phyloP scores from a whole-genome alignment of 1,139 yeast species.

The Diutina siamensis region DNA sequence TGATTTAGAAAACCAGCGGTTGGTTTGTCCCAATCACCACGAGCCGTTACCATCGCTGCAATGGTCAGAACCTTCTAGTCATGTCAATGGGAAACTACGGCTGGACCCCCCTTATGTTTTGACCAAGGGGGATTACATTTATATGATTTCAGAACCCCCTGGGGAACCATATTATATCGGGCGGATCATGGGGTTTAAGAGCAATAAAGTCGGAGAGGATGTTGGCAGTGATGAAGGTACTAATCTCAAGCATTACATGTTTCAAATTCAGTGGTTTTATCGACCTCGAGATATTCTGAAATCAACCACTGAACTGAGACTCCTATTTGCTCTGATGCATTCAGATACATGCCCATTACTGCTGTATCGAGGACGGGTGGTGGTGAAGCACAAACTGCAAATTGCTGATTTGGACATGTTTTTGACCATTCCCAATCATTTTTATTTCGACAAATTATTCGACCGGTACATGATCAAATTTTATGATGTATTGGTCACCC shows the following conservation, averaged over 20 bases:
- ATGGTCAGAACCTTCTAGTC: not conserved
- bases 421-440: slow-evolving; percentile 50
- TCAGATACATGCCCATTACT: slow-evolving; percentile 71
- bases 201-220: too few species aligned
- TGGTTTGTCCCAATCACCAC: slow-evolving; percentile 24
- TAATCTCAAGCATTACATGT: slow-evolving; percentile 20
- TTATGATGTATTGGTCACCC: slow-evolving; percentile 51
- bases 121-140: slow-evolving; percentile 56
- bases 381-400: slow-evolving; percentile 57
- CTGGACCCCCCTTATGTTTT: slow-evolving; percentile 15
- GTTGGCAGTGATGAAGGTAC: not conserved
- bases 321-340: slow-evolving; percentile 78
- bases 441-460: slow-evolving; percentile 78
- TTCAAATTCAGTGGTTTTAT: slow-evolving; percentile 85
- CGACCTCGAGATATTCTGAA: slow-evolving; percentile 78
- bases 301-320: slow-evolving; percentile 57
- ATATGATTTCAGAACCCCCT: slow-evolving; percentile 86
- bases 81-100: not conserved
- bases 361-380: slow-evolving; percentile 67
- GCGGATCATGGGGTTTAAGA: slow-evolving; percentile 65
- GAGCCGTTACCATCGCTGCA: not conserved
- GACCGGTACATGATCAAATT: slow-evolving; percentile 80
- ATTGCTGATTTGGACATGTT: slow-evolving; percentile 48
- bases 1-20: slow-evolving; percentile 19
- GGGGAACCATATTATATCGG: slow-evolving; percentile 94